These are phyloP conservation scores for Thalassiosira ordinaria DNA, from an alignment of 352 stramenopile species.

Conservation along the genomic window DNA sequence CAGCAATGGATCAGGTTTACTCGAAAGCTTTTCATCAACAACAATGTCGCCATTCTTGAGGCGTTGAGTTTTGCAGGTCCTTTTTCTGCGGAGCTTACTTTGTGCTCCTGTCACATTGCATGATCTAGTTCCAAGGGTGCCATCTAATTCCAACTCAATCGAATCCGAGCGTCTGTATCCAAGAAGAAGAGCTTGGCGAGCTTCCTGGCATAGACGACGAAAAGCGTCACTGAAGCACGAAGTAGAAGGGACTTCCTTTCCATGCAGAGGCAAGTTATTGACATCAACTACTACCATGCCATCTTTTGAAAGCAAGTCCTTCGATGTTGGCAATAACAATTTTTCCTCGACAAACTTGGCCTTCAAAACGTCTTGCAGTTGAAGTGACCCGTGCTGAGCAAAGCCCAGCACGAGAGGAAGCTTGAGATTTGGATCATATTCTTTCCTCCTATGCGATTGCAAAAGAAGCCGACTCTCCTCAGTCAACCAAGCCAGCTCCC, in stretches of 20 bases:
- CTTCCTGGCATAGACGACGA: conserved; percentile 18
- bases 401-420: background rate
- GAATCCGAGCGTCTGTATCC: conserved; percentile 36
- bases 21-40: background rate
- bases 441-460: too few species aligned
- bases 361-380: background rate
- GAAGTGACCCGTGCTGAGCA: background rate
- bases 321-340: too few species aligned
- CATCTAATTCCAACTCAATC: conserved; percentile 30
- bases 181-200: conserved; percentile 18
- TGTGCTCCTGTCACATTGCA: conserved; percentile 25
- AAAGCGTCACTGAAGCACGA: conserved; percentile 9
- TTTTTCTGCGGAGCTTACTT: background rate
- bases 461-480: background rate
- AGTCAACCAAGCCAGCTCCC: background rate
- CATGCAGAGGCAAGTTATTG: too few species aligned
- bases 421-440: too few species aligned
- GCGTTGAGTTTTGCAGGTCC: background rate
- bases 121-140: conserved; percentile 9
- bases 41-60: background rate
- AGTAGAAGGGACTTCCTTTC: too few species aligned
- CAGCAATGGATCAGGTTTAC: background rate
- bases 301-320: too few species aligned
- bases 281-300: too few species aligned
- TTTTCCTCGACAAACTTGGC: background rate